A percentile compares a stretch with the other conserved stretches of the same genome.
Evolutionary conservation across 306 rosid genomes (phyloP).

Genomic region (Erythrophleum fordii): DNA sequence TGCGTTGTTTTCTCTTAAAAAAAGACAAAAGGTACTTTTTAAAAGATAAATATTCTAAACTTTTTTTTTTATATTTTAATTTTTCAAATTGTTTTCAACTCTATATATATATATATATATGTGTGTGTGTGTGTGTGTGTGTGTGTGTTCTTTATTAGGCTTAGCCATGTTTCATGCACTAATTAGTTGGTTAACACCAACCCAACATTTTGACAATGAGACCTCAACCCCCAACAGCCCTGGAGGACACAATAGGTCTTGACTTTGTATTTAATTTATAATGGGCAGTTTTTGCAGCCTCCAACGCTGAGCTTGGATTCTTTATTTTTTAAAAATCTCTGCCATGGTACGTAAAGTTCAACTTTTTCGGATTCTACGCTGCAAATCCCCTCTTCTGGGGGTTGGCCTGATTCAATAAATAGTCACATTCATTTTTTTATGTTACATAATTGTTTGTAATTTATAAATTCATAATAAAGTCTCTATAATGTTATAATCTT

Average conservation of each 20-base stretch:
- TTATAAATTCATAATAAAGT: neutral
- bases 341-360: neutral
- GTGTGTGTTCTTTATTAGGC: no score
- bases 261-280: constrained; percentile 39
- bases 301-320: no score
- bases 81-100: neutral
- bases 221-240: neutral
- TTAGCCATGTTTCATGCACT: neutral
- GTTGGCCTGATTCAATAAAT: neutral
- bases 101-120: neutral
- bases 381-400: no score
- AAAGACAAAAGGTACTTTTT: neutral
- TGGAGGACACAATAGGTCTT: constrained; percentile 45
- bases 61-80: neutral
- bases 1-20: neutral
- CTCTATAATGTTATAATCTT: no score
- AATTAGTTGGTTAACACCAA: neutral
- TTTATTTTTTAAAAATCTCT: no score
- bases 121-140: no score
- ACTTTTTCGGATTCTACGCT: neutral
- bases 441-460: neutral
- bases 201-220: constrained; percentile 13
- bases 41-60: neutral
- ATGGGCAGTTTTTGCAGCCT: no score
- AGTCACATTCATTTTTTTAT: neutral